Percentiles rank a stretch among this genome's conserved stretches.
Evolutionary conservation across 2,329 filamentous ascomycete genomes (phyloP).

Genomic region (Sporothrix pallida): DNA sequence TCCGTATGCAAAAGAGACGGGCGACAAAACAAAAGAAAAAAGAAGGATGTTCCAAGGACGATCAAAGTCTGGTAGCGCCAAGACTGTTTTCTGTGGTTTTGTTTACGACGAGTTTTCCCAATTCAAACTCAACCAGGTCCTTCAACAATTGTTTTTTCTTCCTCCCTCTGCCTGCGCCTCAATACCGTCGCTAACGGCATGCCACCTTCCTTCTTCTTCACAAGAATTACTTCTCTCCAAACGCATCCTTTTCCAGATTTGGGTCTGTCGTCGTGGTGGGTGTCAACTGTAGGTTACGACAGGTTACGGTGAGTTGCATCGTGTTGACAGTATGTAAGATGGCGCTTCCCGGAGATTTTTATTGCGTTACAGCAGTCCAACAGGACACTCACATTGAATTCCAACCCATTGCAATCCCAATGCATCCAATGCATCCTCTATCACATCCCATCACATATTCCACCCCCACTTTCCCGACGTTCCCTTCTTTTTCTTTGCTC

Average conservation of each 20-base stretch:
- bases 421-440: neutral
- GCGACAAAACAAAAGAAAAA: neutral
- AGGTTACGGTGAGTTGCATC: too few relatives aligned
- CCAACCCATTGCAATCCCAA: too few relatives aligned
- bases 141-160: neutral
- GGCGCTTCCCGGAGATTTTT: neutral
- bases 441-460: neutral
- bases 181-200: neutral
- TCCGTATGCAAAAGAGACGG: neutral
- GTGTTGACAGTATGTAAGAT: neutral
- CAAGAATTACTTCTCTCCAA: neutral
- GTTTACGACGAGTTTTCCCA: neutral
- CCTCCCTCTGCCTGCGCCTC: neutral
- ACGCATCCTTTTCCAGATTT: constrained; percentile 7
- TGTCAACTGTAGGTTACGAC: neutral
- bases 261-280: neutral
- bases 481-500: neutral
- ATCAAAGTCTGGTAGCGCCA: neutral
- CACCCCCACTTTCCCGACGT: neutral
- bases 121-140: neutral
- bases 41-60: neutral
- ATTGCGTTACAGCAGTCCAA: neutral
- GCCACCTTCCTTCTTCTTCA: neutral
- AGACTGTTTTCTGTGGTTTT: neutral
- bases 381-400: too few relatives aligned